A percentile compares a stretch with the other conserved stretches of the same genome.
Evolutionary conservation across 305 asterid species (phyloP).

Genomic region (Striga hermonthica): DNA sequence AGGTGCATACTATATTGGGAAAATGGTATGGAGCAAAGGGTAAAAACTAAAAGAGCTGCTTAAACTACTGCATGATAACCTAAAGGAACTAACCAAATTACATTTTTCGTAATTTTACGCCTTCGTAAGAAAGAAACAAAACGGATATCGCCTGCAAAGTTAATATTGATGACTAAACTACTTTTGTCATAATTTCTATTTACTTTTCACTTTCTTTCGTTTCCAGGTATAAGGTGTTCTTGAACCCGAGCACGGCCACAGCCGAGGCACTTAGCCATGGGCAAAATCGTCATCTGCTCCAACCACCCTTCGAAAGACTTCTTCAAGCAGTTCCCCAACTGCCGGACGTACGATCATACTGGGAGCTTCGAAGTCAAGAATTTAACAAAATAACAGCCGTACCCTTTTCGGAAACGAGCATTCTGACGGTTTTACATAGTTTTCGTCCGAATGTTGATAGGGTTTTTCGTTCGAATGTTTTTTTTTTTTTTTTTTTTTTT

Average conservation of each 20-base stretch:
- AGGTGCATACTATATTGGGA: constrained; percentile 92
- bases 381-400: too few relatives aligned
- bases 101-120: too few relatives aligned
- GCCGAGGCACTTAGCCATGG: constrained; percentile 98
- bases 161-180: too few relatives aligned
- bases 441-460: too few relatives aligned
- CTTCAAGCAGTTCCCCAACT: constrained; percentile 94
- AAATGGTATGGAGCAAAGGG: constrained; percentile 98
- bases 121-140: too few relatives aligned
- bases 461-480: too few relatives aligned
- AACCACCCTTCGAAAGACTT: constrained; percentile 91
- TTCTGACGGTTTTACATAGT: too few relatives aligned
- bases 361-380: constrained; percentile 70
- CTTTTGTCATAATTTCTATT: too few relatives aligned
- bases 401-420: too few relatives aligned
- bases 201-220: too few relatives aligned
- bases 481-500: too few relatives aligned
- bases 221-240: constrained; percentile 78
- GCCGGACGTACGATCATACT: constrained; percentile 59
- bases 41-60: constrained; percentile 88
- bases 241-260: constrained; percentile 93
- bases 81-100: constrained; percentile 68
- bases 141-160: too few relatives aligned
- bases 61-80: constrained; percentile 67
- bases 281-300: constrained; percentile 89